phyloP scores from a whole-genome alignment of 306 rosid species.

The Hippophae tibetana region DNA sequence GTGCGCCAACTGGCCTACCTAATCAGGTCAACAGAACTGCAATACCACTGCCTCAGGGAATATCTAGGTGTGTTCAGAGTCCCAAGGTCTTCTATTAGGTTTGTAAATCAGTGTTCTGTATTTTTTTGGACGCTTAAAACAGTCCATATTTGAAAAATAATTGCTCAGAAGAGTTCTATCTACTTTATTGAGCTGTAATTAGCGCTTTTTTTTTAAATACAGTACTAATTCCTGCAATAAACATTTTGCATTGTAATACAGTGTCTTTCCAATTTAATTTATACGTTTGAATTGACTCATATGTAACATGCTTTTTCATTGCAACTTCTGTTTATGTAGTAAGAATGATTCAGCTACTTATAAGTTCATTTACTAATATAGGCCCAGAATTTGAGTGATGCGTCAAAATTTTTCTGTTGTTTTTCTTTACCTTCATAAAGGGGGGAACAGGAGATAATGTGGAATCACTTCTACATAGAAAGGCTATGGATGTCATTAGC shows the following conservation, averaged over 20 bases:
- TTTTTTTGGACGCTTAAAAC: conserved; percentile 27
- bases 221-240: conserved; percentile 11
- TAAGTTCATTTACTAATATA: no score
- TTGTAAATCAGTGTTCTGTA: conserved; percentile 27
- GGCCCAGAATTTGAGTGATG: no score
- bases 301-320: neutral
- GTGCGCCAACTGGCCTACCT: conserved; percentile 54
- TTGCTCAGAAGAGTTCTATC: conserved; percentile 13
- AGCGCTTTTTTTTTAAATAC: conserved; percentile 15
- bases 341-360: no score
- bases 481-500: no score
- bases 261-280: conserved; percentile 17
- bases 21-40: conserved; percentile 62
- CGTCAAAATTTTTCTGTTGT: no score
- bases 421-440: no score
- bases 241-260: conserved; percentile 22
- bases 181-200: conserved; percentile 27
- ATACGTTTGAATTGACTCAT: conserved; percentile 7
- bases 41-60: conserved; percentile 84
- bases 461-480: no score
- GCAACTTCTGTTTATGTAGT: no score
- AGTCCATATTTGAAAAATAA: conserved; percentile 23
- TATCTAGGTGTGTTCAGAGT: conserved; percentile 97
- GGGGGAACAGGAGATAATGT: no score
- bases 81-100: conserved; percentile 56